A percentile compares a stretch with the other conserved stretches of the same genome.
Conservation (phyloP, 495 filamentous ascomycete genomes). For the Bathelium albidoporum region DNA sequence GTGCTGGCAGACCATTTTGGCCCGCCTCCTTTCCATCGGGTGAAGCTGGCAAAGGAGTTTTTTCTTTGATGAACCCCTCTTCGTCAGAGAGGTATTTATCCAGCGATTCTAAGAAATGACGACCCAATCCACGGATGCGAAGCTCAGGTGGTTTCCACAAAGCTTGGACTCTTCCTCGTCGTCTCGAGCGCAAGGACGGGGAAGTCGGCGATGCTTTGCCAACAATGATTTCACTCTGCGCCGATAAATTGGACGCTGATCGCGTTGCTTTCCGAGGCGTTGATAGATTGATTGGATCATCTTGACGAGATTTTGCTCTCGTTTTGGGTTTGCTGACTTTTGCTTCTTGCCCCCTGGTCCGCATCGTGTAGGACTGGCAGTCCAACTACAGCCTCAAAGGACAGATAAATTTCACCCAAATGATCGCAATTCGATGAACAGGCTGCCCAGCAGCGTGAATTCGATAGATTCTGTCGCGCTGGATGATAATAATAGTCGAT, state of each 20-base stretch:
- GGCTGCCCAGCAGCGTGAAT: not conserved
- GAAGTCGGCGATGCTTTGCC: constrained; percentile 2
- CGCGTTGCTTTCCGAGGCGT: constrained; percentile 3
- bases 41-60: not conserved
- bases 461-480: not conserved
- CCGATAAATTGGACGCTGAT: constrained; percentile 5
- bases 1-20: not conserved
- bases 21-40: not conserved
- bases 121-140: not conserved
- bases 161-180: not conserved
- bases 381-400: not conserved
- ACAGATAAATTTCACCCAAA: not conserved
- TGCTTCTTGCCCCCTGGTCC: constrained; percentile 2
- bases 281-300: not conserved
- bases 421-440: not conserved
- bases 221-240: constrained; percentile 4
- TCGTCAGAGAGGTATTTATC: not conserved
- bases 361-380: not conserved
- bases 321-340: constrained; percentile 3
- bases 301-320: not conserved
- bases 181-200: not conserved
- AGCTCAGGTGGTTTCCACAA: not conserved
- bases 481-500: not conserved
- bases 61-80: not conserved
- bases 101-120: not conserved